phyloP scores from a whole-genome alignment of 345 rosid genomes.

The Gossypium thurberi region DNA sequence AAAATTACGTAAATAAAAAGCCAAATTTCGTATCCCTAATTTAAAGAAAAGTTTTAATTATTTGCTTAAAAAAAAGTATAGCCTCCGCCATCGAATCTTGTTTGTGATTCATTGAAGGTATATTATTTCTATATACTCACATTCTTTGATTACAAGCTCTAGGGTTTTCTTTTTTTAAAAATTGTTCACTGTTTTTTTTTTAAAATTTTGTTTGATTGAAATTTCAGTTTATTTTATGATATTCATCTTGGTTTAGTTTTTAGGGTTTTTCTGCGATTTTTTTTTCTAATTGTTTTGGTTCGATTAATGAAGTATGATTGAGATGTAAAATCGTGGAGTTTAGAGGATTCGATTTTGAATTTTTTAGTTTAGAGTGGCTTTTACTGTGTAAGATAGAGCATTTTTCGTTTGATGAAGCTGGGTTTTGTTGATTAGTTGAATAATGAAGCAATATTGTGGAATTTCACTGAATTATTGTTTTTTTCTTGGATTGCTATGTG shows the following conservation, averaged over 20 bases:
- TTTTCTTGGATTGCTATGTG: too few species aligned
- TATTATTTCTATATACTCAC: slow-evolving; percentile 10
- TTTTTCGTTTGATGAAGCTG: slow-evolving; percentile 4
- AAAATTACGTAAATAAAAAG: slow-evolving; percentile 11
- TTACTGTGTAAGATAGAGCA: neutral
- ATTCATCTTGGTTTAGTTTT: slow-evolving; percentile 28
- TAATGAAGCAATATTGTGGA: neutral
- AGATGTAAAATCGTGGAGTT: slow-evolving; percentile 18
- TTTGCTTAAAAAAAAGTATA: neutral
- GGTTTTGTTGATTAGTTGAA: neutral
- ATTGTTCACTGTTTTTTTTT: neutral
- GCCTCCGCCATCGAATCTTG: slow-evolving; percentile 9
- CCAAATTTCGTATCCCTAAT: slow-evolving; percentile 20
- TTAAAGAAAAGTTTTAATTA: slow-evolving; percentile 6
- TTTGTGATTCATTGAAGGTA: slow-evolving; percentile 35
- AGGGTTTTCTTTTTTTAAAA: slow-evolving; percentile 21
- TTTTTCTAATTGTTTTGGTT: slow-evolving; percentile 12
- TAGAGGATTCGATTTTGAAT: slow-evolving; percentile 20
- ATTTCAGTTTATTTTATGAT: slow-evolving; percentile 26
- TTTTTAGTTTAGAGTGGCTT: slow-evolving; percentile 3
- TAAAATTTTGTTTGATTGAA: slow-evolving; percentile 10
- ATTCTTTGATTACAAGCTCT: slow-evolving; percentile 30
- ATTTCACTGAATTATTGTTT: too few species aligned
- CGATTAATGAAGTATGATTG: slow-evolving; percentile 34
- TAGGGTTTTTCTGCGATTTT: slow-evolving; percentile 20